Percentiles rank a stretch among this genome's conserved stretches.
Conservation (phyloP, 805 yeast genomes). For the Wickerhamomyces alni region DNA sequence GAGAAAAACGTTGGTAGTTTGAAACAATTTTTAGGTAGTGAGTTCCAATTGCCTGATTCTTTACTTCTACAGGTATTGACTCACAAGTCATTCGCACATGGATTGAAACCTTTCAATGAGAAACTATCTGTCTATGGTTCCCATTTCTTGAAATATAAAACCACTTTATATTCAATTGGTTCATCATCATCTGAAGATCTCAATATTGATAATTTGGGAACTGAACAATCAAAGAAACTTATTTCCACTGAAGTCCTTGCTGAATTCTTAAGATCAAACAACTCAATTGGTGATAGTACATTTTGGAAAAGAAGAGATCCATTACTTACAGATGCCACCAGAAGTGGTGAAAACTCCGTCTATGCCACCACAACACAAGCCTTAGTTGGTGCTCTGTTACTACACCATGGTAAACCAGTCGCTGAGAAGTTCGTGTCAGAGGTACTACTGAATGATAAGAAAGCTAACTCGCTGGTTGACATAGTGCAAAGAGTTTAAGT, state of each 20-base stretch:
- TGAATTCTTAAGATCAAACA: conserved; percentile 41
- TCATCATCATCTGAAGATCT: conserved; percentile 8
- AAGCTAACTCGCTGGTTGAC: conserved; percentile 18
- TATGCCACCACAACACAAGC: conserved; percentile 51
- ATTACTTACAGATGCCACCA: conserved; percentile 34
- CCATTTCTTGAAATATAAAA: conserved; percentile 46
- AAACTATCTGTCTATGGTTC: conserved; percentile 69
- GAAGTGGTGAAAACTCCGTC: conserved; percentile 52
- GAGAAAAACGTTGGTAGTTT: conserved; percentile 43
- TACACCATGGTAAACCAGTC: conserved; percentile 51
- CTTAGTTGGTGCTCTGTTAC: conserved; percentile 62
- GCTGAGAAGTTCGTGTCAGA: conserved; percentile 56
- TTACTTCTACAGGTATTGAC: conserved; percentile 75
- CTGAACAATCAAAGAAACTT: conserved; percentile 44
- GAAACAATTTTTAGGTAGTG: conserved; percentile 42
- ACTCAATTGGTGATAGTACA: conserved; percentile 42
- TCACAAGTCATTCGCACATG: conserved; percentile 93
- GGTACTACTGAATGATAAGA: conserved; percentile 28
- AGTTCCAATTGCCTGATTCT: conserved; percentile 52
- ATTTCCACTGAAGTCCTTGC: conserved; percentile 47
- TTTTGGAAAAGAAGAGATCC: conserved; percentile 63
- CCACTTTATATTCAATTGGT: conserved; percentile 27
- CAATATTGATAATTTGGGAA: conserved; percentile 54
- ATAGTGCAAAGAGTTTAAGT: conserved; percentile 4
- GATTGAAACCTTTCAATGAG: conserved; percentile 84